These are phyloP conservation scores for Inonotus obliquus DNA, from an alignment of 1,284 basidiomycete species.

Conservation along the genomic window DNA sequence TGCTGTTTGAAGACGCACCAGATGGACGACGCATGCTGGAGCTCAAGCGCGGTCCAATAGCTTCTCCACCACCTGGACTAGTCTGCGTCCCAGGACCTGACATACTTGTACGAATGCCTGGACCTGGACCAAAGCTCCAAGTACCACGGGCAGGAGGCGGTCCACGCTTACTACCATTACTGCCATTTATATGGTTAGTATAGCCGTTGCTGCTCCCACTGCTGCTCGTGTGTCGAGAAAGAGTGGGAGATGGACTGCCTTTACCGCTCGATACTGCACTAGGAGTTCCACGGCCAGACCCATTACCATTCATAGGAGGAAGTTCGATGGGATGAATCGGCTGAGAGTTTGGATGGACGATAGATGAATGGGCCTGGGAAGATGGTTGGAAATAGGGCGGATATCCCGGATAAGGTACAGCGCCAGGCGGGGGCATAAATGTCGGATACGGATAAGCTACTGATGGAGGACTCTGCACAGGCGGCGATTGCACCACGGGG, in stretches of 20 bases:
- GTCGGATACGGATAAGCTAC: conserved; percentile 13
- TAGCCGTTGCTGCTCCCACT: conserved; percentile 11
- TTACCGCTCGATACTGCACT: conserved; percentile 11
- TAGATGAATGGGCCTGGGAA: conserved; percentile 28
- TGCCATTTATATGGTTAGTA: conserved; percentile 19
- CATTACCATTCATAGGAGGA: conserved; percentile 12
- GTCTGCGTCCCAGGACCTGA: conserved; percentile 24
- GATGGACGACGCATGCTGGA: conserved; percentile 41
- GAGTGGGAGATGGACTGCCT: conserved; percentile 14
- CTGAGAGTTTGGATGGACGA: conserved; percentile 23
- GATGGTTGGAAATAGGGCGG: conserved; percentile 33
- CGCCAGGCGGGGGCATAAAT: conserved; percentile 9
- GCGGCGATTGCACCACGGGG: conserved; percentile 6
- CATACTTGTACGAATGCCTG: conserved; percentile 24
- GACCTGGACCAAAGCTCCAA: conserved; percentile 68
- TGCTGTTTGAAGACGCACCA: conserved; percentile 42
- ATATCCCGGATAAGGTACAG: conserved; percentile 16
- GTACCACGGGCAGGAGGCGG: conserved; percentile 42
- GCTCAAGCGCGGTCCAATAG: conserved; percentile 60
- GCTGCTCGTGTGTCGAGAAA: conserved; percentile 12
- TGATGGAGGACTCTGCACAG: not conserved
- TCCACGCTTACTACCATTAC: conserved; percentile 30
- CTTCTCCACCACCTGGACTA: conserved; percentile 29
- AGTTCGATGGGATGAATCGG: conserved; percentile 28
- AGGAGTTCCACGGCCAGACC: not conserved